Conservation (phyloP, 208 protist genomes). For the Blastocrithidia nonstop region DNA sequence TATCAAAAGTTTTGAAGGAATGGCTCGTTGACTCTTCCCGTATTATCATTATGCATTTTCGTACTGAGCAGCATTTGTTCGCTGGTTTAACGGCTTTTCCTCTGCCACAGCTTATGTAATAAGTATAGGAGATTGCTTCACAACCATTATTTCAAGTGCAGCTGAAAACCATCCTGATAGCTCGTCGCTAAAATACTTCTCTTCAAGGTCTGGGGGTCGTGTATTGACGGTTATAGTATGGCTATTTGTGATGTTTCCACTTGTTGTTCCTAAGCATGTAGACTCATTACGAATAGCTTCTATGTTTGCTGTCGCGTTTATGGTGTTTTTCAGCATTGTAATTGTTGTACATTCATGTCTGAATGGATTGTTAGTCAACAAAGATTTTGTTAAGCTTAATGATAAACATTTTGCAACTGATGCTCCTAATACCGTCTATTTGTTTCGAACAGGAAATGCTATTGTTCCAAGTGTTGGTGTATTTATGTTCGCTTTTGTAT, state of each 20-base stretch:
- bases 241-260: constrained; percentile 38
- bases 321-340: constrained; percentile 42
- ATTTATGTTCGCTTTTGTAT: constrained; percentile 52
- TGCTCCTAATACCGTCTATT: too few species aligned
- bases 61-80: constrained; percentile 18
- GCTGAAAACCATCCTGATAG: constrained; percentile 27
- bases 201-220: constrained; percentile 28
- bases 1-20: too few species aligned
- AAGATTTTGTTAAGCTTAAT: constrained; percentile 8
- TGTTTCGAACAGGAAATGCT: constrained; percentile 27
- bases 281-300: constrained; percentile 52
- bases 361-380: constrained; percentile 8
- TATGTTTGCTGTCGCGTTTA: constrained; percentile 37
- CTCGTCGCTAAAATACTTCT: constrained; percentile 24
- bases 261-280: constrained; percentile 36
- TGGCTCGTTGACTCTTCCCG: constrained; percentile 13
- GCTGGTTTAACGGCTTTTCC: constrained; percentile 14
- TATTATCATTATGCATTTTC: constrained; percentile 11
- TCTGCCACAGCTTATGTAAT: constrained; percentile 20
- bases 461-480: constrained; percentile 15
- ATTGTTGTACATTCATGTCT: constrained; percentile 28
- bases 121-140: constrained; percentile 13
- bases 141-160: constrained; percentile 26
- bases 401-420: constrained; percentile 5
- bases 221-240: constrained; percentile 23